Conservation (phyloP, 371 early-diverging fungal genomes). For the Apophysomyces elegans region DNA sequence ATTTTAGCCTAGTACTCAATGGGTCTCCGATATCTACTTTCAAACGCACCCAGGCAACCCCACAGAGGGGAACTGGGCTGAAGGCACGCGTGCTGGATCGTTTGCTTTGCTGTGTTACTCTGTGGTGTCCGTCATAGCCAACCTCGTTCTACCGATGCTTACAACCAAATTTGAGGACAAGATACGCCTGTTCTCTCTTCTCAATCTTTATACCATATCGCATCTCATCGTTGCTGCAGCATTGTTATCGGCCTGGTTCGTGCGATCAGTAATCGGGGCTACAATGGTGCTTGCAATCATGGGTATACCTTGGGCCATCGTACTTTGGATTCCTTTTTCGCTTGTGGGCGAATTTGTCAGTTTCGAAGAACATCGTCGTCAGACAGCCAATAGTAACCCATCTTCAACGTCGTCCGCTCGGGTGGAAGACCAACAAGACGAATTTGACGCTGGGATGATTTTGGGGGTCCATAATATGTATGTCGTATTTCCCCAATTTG, state of each 20-base stretch:
- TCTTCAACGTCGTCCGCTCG: slow-evolving; percentile 5
- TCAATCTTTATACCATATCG: slow-evolving; percentile 63
- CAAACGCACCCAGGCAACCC: slow-evolving; percentile 33
- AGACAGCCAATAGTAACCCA: not conserved
- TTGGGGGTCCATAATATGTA: slow-evolving; percentile 87
- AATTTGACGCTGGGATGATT: slow-evolving; percentile 70
- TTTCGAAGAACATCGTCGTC: slow-evolving; percentile 45
- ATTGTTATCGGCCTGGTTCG: slow-evolving; percentile 61
- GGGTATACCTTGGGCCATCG: slow-evolving; percentile 80
- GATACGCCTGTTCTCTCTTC: slow-evolving; percentile 39
- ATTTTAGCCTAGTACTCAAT: slow-evolving; percentile 40
- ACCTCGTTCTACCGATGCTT: slow-evolving; percentile 58
- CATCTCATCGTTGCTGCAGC: slow-evolving; percentile 60
- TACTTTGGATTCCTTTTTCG: slow-evolving; percentile 81
- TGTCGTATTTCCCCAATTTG: slow-evolving; percentile 82
- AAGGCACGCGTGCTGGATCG: slow-evolving; percentile 70
- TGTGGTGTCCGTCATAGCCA: slow-evolving; percentile 64
- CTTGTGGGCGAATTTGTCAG: slow-evolving; percentile 75
- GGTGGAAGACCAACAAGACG: slow-evolving; percentile 38
- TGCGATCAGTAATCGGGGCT: slow-evolving; percentile 54
- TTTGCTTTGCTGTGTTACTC: slow-evolving; percentile 74
- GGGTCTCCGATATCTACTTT: slow-evolving; percentile 64
- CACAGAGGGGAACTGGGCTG: slow-evolving; percentile 41
- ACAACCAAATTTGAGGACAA: slow-evolving; percentile 34
- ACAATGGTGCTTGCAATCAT: slow-evolving; percentile 62